These are phyloP conservation scores for Mucor lusitanicus DNA, from an alignment of 371 early-diverging fungal species.

Conservation along the genomic window DNA sequence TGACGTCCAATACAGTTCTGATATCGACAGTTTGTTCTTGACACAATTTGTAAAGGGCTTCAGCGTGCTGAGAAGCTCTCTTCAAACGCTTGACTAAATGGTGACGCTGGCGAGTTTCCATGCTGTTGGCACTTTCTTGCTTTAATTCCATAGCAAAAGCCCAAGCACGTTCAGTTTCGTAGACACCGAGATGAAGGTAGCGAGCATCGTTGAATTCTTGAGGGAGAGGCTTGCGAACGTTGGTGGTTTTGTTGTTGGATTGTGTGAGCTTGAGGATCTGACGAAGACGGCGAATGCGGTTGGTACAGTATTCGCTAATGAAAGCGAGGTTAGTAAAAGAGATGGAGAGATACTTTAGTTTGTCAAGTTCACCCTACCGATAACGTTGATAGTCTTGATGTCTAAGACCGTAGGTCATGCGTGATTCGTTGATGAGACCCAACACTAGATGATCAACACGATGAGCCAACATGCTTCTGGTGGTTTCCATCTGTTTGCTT, in stretches of 20 bases:
- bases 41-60: slow-evolving; percentile 54
- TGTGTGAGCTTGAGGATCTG: slow-evolving; percentile 60
- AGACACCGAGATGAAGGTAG: slow-evolving; percentile 64
- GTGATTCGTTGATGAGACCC: slow-evolving; percentile 63
- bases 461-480: background rate
- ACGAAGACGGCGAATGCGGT: slow-evolving; percentile 69
- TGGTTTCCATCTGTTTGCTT: background rate
- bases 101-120: slow-evolving; percentile 68
- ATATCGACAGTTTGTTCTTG: slow-evolving; percentile 57
- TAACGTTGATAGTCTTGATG: slow-evolving; percentile 85
- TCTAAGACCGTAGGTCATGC: slow-evolving; percentile 81
- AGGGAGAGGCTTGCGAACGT: slow-evolving; percentile 48
- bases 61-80: slow-evolving; percentile 61
- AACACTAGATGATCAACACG: slow-evolving; percentile 37
- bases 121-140: slow-evolving; percentile 52
- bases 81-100: slow-evolving; percentile 68
- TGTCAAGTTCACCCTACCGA: slow-evolving; percentile 37
- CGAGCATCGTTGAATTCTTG: slow-evolving; percentile 53
- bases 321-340: background rate
- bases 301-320: slow-evolving; percentile 67
- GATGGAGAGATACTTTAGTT: background rate
- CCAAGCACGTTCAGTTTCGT: slow-evolving; percentile 81
- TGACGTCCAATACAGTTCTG: slow-evolving; percentile 61
- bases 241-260: slow-evolving; percentile 52
- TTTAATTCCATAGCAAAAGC: slow-evolving; percentile 81